phyloP scores from a whole-genome alignment of 2,329 filamentous ascomycete genomes.

The Podosphaera leucotricha region DNA sequence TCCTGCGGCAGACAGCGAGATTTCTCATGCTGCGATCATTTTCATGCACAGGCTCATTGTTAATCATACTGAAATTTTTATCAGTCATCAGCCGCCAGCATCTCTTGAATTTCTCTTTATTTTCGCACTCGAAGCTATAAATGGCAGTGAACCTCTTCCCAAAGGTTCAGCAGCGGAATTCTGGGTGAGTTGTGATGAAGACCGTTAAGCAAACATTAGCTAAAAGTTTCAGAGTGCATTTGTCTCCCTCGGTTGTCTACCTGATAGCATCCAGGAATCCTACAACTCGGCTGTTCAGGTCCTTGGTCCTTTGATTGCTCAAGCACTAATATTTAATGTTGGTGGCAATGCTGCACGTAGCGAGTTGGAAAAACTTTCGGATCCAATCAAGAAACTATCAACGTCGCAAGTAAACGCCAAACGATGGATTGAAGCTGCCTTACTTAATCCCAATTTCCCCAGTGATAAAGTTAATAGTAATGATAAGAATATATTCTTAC shows the following conservation, averaged over 20 bases:
- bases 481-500: slow-evolving; percentile 40
- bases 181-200: slow-evolving; percentile 30
- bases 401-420: slow-evolving; percentile 30
- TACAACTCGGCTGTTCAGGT: slow-evolving; percentile 23
- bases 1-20: slow-evolving; percentile 41
- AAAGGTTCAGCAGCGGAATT: slow-evolving; percentile 54
- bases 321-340: slow-evolving; percentile 38
- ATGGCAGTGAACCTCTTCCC: slow-evolving; percentile 48
- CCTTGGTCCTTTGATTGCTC: slow-evolving; percentile 36
- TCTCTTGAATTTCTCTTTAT: slow-evolving; percentile 43
- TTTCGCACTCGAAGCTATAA: slow-evolving; percentile 46
- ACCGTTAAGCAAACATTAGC: neutral
- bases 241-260: slow-evolving; percentile 21
- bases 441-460: slow-evolving; percentile 26
- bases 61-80: slow-evolving; percentile 35
- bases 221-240: slow-evolving; percentile 24
- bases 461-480: slow-evolving; percentile 31
- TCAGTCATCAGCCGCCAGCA: slow-evolving; percentile 29
- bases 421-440: slow-evolving; percentile 36
- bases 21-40: slow-evolving; percentile 51
- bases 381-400: slow-evolving; percentile 47
- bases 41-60: slow-evolving; percentile 41
- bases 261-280: neutral
- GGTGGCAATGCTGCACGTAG: slow-evolving; percentile 45
- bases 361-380: slow-evolving; percentile 46